Percentiles rank a stretch among this genome's conserved stretches.
phyloP scores from a whole-genome alignment of 2,329 filamentous ascomycete genomes.

The Colletotrichum musicola region DNA sequence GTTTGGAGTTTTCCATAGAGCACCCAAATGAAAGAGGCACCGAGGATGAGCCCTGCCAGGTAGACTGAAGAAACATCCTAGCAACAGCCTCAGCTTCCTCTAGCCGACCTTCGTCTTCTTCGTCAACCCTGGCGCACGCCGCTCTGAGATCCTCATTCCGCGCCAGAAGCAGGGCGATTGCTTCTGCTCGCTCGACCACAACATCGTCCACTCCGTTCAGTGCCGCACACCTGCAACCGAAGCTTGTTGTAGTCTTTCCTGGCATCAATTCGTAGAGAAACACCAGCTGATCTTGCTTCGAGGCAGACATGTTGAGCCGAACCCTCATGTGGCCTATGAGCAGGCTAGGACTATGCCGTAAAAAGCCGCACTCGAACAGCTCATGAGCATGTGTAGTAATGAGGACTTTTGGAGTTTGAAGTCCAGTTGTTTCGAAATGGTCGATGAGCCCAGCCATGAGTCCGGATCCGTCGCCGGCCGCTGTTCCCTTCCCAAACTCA shows the following conservation, averaged over 20 bases:
- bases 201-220: slow-evolving; percentile 83
- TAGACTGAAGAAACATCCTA: slow-evolving; percentile 64
- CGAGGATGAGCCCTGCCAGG: neutral
- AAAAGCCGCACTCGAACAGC: slow-evolving; percentile 75
- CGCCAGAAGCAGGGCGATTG: slow-evolving; percentile 75
- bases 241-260: slow-evolving; percentile 83
- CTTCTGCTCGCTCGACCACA: slow-evolving; percentile 81
- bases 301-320: slow-evolving; percentile 65
- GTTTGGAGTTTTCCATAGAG: no score
- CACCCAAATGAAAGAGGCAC: neutral
- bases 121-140: slow-evolving; percentile 76
- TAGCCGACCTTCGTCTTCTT: slow-evolving; percentile 74
- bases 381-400: slow-evolving; percentile 77
- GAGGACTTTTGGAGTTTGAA: slow-evolving; percentile 67
- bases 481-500: slow-evolving; percentile 83
- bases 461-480: slow-evolving; percentile 68
- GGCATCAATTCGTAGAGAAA: slow-evolving; percentile 79
- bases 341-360: slow-evolving; percentile 64
- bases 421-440: slow-evolving; percentile 63
- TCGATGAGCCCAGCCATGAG: slow-evolving; percentile 69
- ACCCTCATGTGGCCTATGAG: slow-evolving; percentile 80
- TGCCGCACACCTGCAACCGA: slow-evolving; percentile 86
- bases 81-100: slow-evolving; percentile 73
- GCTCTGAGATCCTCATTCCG: slow-evolving; percentile 82
- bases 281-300: slow-evolving; percentile 72